Conservation (phyloP, 2,329 filamentous ascomycete genomes). For the Curvularia hawaiiensis region DNA sequence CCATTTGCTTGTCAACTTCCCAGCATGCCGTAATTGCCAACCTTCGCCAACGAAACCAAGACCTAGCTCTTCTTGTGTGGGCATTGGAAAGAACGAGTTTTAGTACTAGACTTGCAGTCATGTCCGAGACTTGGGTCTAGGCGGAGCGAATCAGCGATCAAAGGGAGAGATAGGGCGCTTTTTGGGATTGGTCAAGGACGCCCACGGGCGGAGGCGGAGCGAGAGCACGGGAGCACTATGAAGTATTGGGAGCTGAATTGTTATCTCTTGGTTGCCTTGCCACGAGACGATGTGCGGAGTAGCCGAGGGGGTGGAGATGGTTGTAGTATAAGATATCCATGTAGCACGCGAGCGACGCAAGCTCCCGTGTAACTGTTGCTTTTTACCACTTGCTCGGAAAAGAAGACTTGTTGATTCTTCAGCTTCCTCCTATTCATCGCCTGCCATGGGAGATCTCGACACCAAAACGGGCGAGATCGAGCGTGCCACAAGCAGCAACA, state of each 20-base stretch:
- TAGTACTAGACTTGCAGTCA: not conserved
- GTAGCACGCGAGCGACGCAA: constrained; percentile 4
- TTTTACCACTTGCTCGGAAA: not conserved
- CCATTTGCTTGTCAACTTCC: constrained; percentile 28
- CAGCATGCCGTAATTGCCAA: constrained; percentile 23
- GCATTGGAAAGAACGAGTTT: not conserved
- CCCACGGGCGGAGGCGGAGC: not conserved
- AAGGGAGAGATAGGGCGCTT: not conserved
- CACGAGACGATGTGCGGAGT: constrained; percentile 18
- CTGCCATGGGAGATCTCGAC: constrained; percentile 27
- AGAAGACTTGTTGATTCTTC: not conserved
- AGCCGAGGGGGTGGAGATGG: constrained; percentile 11
- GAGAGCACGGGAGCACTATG: not conserved
- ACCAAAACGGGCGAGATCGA: constrained; percentile 20
- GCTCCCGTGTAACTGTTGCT: constrained; percentile 1
- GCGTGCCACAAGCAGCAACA: constrained; percentile 17
- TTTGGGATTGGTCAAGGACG: constrained; percentile 1
- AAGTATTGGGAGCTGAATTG: constrained; percentile 14
- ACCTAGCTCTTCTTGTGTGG: not conserved
- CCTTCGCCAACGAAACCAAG: constrained; percentile 28
- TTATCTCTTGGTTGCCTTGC: constrained; percentile 30
- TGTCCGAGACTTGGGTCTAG: not conserved
- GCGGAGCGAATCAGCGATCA: constrained; percentile 5
- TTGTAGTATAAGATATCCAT: constrained; percentile 28
- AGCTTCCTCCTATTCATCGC: not conserved